Evolutionary conservation across 768 basidiomycete species (phyloP).

Genomic region (Boletus insuetus): DNA sequence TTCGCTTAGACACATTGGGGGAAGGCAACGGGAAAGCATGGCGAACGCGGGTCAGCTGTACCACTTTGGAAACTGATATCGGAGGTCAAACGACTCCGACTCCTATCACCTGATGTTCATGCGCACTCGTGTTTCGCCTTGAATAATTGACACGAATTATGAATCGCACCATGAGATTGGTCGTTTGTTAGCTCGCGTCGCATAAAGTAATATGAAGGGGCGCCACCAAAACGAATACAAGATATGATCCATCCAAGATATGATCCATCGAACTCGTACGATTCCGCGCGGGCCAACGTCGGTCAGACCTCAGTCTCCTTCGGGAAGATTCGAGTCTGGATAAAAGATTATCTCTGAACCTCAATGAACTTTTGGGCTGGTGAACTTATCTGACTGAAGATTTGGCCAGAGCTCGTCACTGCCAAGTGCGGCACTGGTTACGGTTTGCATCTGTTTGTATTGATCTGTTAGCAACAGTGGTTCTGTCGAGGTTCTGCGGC

Average conservation of each 20-base stretch:
- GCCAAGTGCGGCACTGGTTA: too few relatives aligned
- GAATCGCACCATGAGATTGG: not conserved
- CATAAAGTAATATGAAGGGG: too few relatives aligned
- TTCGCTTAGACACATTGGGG: constrained; percentile 8
- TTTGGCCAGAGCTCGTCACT: too few relatives aligned
- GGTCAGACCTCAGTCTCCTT: not conserved
- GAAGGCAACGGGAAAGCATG: not conserved
- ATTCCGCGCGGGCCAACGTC: not conserved
- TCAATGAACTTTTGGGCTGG: too few relatives aligned
- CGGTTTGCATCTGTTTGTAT: too few relatives aligned
- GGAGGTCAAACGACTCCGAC: constrained; percentile 27
- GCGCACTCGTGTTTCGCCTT: not conserved
- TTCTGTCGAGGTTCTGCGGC: too few relatives aligned
- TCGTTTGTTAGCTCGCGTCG: not conserved
- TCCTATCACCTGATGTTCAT: constrained; percentile 16
- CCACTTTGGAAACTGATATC: constrained; percentile 12
- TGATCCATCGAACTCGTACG: too few relatives aligned
- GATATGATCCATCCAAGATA: too few relatives aligned
- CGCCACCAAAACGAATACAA: too few relatives aligned
- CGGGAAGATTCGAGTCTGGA: not conserved
- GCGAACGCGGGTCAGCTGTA: not conserved
- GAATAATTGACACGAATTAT: not conserved
- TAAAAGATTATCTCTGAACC: too few relatives aligned
- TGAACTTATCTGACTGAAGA: too few relatives aligned
- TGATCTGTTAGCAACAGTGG: too few relatives aligned